Conservation (phyloP, 208 protist genomes). For the Wallacemonas sp. region DNA sequence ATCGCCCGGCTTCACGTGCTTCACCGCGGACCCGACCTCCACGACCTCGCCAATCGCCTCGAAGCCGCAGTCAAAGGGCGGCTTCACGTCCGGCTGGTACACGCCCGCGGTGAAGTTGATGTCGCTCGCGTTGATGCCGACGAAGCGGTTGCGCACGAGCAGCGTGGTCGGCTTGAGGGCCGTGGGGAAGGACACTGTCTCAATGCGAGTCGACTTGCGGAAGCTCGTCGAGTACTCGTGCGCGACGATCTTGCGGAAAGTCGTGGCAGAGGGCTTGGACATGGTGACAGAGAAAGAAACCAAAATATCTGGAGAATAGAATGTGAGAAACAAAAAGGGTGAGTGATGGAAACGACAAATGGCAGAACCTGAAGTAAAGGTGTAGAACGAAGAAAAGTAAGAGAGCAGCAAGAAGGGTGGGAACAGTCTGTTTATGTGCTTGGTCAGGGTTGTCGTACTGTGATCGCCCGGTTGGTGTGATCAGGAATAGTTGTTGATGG, state of each 20-base stretch:
- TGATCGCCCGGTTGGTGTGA: too few species aligned
- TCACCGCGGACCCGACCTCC: constrained; percentile 42
- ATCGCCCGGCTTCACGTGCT: constrained; percentile 47
- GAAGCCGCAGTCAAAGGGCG: constrained; percentile 89
- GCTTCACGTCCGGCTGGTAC: constrained; percentile 71
- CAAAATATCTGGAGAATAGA: too few species aligned
- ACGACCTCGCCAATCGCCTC: constrained; percentile 85
- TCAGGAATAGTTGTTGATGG: too few species aligned
- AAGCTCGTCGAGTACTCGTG: constrained; percentile 72
- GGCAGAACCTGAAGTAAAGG: background rate
- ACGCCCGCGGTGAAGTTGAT: constrained; percentile 87
- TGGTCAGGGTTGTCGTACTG: too few species aligned
- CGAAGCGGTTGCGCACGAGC: constrained; percentile 74
- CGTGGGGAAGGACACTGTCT: constrained; percentile 30
- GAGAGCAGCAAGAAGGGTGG: too few species aligned
- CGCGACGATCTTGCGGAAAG: constrained; percentile 70
- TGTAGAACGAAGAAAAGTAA: too few species aligned
- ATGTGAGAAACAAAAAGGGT: too few species aligned
- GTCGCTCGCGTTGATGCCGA: constrained; percentile 91
- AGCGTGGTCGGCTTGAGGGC: constrained; percentile 61
- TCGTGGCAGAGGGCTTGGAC: constrained; percentile 13
- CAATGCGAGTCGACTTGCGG: constrained; percentile 54
- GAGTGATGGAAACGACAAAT: too few species aligned
- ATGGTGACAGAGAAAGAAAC: too few species aligned
- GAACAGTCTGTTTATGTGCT: too few species aligned